Evolutionary conservation across 768 basidiomycete species (phyloP), one percentile per base, ranked within the genome.

Genomic region (Exidia glandulosa): DNA sequence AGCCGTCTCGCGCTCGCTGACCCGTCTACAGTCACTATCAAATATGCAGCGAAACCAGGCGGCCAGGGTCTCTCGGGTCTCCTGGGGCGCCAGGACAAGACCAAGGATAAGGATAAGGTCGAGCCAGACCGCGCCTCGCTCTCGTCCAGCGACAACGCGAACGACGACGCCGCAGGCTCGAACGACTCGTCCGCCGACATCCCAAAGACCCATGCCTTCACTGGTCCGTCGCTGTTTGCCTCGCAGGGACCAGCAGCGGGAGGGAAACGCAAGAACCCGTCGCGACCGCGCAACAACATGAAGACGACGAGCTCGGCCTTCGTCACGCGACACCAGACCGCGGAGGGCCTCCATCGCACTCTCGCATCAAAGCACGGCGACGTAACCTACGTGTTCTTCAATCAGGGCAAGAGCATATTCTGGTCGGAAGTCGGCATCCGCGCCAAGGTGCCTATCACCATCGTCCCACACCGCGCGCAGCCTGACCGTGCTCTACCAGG

Each of bases 301-400:
- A 81, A 88, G 58, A 91, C 91, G 0, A 93, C 92, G 1, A 91
- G 87, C 4, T 95, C 94, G 27, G 90, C 90, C 2, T 97, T 97
- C 71, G 88, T 97, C 63, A 87, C 90, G 2, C 82, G 94, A 32
- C 76, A 93, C 55, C 92, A 95, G 65, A 85, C 81, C 59, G 77
- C 81, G 45, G 94, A 96, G 68, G 89, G 87, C 50, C 73, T 91
- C 60, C 79, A 77, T 31, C 88, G 84, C 72, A 76, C 76, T 14
- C 77, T 95, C 30, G 81, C 86, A 60, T 79, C 85, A 16, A 90
- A 87, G 70, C 84, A 87, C 60, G 92, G 90, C n/a, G 93, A 95
- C 58, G 79, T 78, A 4, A 88, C 87, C 1, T 93, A 90, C 72
- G 70, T 90, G 32, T 94, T 95, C 71, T 94, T 91, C 73, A 95